Conservation (phyloP, 106 monocot species). For the Vanilla planifolia region DNA sequence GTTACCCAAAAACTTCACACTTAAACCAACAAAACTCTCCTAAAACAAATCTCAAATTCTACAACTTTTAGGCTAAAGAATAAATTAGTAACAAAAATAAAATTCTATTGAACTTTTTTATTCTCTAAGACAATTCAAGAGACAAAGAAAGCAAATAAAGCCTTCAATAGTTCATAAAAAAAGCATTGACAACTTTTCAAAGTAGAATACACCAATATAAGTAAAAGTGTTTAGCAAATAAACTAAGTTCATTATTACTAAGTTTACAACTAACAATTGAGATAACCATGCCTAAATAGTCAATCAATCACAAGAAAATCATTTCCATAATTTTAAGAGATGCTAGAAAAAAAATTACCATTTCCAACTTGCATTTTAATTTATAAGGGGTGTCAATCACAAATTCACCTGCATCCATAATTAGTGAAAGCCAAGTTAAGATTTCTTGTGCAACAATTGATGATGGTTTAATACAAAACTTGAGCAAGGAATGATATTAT, state of each 20-base stretch:
- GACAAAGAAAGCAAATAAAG: too few species aligned
- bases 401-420: constrained; percentile 55
- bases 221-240: neutral
- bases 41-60: too few species aligned
- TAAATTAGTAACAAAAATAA: too few species aligned
- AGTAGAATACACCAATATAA: neutral
- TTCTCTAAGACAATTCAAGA: too few species aligned
- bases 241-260: neutral
- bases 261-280: neutral
- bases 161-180: too few species aligned
- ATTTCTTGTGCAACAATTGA: neutral
- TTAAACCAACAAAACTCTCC: too few species aligned
- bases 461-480: neutral
- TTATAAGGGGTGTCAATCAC: constrained; percentile 84
- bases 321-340: constrained; percentile 1
- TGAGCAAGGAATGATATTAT: constrained; percentile 2
- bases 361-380: constrained; percentile 85
- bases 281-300: neutral
- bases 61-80: too few species aligned
- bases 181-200: neutral
- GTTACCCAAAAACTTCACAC: too few species aligned
- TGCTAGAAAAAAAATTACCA: constrained; percentile 47
- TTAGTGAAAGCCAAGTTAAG: neutral
- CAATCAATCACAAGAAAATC: neutral
- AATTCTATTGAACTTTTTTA: too few species aligned